Evolutionary conservation across 176 grass and related monocot genomes (phyloP).

Genomic region (Lolium perenne): DNA sequence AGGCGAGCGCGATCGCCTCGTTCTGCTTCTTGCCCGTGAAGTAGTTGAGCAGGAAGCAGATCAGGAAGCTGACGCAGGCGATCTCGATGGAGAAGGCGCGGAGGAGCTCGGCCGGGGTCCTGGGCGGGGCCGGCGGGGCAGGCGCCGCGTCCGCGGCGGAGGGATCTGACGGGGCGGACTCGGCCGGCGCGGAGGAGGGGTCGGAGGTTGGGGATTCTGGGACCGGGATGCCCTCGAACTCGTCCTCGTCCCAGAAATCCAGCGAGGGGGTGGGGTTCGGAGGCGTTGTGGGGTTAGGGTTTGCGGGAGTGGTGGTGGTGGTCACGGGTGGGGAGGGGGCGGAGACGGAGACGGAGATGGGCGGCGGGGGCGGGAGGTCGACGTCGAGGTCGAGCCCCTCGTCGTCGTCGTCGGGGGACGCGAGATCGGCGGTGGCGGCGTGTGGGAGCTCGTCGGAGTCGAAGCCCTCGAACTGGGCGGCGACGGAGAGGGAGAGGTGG

Average conservation of each 20-base stretch:
- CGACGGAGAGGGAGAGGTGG: slow-evolving; percentile 57
- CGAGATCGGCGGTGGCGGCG: slow-evolving; percentile 44
- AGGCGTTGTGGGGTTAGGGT: slow-evolving; percentile 36
- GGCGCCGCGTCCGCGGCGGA: slow-evolving; percentile 36
- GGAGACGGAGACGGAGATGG: slow-evolving; percentile 53
- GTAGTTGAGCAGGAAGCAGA: slow-evolving; percentile 96
- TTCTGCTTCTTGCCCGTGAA: slow-evolving; percentile 89
- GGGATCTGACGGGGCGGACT: slow-evolving; percentile 45
- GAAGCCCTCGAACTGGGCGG: slow-evolving; percentile 91
- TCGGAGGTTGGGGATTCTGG: slow-evolving; percentile 11
- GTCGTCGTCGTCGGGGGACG: slow-evolving; percentile 51
- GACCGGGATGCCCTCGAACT: slow-evolving; percentile 95
- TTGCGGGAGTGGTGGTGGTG: slow-evolving; percentile 41
- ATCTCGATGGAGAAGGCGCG: slow-evolving; percentile 79
- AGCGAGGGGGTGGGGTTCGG: slow-evolving; percentile 47
- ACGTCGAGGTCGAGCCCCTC: slow-evolving; percentile 39
- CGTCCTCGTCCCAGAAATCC: slow-evolving; percentile 98
- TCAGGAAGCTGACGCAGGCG: slow-evolving; percentile 82
- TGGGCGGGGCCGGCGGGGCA: slow-evolving; percentile 32
- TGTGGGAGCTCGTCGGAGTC: slow-evolving; percentile 73
- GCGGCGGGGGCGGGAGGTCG: slow-evolving; percentile 31
- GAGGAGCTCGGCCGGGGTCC: slow-evolving; percentile 42
- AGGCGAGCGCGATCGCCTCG: slow-evolving; percentile 86
- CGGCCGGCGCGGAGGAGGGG: slow-evolving; percentile 30
- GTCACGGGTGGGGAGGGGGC: slow-evolving; percentile 43